Conservation (phyloP, 352 stramenopile species). For the Globisporangium yorkense region DNA sequence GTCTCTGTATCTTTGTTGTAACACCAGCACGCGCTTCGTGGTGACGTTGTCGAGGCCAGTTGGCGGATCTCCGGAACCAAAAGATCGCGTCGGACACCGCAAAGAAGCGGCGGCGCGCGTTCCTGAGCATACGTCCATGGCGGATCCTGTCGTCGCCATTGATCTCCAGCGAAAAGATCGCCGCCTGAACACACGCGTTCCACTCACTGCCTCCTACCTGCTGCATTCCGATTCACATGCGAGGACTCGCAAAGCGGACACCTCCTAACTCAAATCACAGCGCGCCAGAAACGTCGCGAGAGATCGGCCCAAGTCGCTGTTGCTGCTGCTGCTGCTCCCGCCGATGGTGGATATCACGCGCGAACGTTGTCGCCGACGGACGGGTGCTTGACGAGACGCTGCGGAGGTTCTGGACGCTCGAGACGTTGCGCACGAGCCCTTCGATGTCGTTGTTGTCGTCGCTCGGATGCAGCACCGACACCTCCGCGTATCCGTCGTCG, state of each 20-base stretch:
- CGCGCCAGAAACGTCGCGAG: constrained; percentile 31
- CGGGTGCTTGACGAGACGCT: neutral
- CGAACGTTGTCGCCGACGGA: too few species aligned
- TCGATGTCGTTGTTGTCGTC: constrained; percentile 35
- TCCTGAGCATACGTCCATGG: neutral
- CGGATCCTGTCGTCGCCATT: too few species aligned
- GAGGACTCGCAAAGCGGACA: neutral
- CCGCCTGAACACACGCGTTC: too few species aligned
- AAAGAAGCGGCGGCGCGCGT: too few species aligned
- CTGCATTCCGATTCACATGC: too few species aligned
- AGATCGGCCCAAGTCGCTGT: constrained; percentile 28
- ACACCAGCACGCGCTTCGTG: neutral
- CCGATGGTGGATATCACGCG: neutral
- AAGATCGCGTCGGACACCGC: neutral
- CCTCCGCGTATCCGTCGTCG: constrained; percentile 14
- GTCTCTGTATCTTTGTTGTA: neutral
- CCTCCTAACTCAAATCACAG: constrained; percentile 2
- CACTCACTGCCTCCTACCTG: too few species aligned
- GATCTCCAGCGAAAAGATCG: too few species aligned
- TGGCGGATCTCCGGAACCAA: too few species aligned
- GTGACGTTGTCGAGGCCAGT: too few species aligned
- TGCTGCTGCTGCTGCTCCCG: constrained; percentile 3
- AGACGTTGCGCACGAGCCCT: constrained; percentile 28
- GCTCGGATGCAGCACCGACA: constrained; percentile 30
- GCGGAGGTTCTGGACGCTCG: constrained; percentile 9